These are phyloP conservation scores for Acanthamoeba royreba DNA, from an alignment of 208 protist species.

Conservation along the genomic window DNA sequence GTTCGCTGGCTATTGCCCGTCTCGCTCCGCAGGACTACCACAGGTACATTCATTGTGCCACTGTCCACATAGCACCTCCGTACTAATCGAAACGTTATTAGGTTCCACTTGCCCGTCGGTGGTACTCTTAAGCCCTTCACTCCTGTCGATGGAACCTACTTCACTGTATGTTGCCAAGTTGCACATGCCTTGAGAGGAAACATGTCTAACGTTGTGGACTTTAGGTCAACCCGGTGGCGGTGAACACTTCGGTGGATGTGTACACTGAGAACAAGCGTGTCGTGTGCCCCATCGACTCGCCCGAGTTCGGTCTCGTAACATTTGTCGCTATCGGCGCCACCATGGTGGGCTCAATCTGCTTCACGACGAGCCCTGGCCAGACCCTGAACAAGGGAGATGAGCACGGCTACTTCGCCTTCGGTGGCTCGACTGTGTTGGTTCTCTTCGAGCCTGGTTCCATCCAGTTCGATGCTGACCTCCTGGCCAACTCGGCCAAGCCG, in stretches of 20 bases:
- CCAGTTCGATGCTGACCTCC: conserved; percentile 73
- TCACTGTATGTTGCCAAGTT: neutral
- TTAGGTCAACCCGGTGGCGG: conserved; percentile 47
- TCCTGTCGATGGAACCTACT: conserved; percentile 36
- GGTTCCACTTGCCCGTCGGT: conserved; percentile 73
- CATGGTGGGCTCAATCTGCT: conserved; percentile 69
- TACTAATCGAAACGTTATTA: neutral
- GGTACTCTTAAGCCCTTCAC: conserved; percentile 7
- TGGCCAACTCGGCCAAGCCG: conserved; percentile 67
- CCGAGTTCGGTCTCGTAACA: conserved; percentile 39
- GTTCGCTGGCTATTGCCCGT: conserved; percentile 41
- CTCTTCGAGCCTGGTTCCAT: conserved; percentile 72
- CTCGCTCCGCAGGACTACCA: conserved; percentile 84
- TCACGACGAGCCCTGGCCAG: conserved; percentile 64
- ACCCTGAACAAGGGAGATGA: conserved; percentile 55
- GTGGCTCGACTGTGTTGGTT: conserved; percentile 79
- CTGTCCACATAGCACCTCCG: too few relatives aligned
- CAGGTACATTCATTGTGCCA: neutral
- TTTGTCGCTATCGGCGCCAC: conserved; percentile 46
- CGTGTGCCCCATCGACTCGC: conserved; percentile 1
- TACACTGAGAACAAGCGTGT: conserved; percentile 44
- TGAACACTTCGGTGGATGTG: conserved; percentile 21
- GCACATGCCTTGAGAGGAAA: neutral
- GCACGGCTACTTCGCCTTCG: conserved; percentile 69
- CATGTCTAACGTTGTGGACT: neutral